Base-by-base conservation (phyloP, 164 flowering plant species). In the Magnolia changhungtana region DNA sequence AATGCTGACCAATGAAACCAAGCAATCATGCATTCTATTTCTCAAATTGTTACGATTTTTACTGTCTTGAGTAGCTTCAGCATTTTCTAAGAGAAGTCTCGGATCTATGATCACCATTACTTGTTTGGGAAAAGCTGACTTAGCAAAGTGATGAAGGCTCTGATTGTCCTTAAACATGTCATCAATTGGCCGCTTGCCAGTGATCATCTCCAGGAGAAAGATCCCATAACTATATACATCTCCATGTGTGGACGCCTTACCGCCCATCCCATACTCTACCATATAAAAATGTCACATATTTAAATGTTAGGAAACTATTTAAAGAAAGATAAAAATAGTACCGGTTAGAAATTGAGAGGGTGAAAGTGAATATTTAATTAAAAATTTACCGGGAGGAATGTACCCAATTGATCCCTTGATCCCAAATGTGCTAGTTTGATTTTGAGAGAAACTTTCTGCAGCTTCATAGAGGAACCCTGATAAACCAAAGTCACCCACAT, bases 321-420 rank as follows among this genome's bases (percentile, higher is more conserved):
- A n/a, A 65, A 65, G 68, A n/a, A 63, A n/a, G 8, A 18, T 6
- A 63, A 18, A 3, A 37, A 37, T 37, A 37, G 7, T 37, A 23
- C 24, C 24, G 45, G 45, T 37, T 37, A 37, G 45, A 37, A 0
- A 37, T 37, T n/a, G 20, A 21, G 20, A 8, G 2, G 20, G 20
- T 0, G 20, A n/a, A 63, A 63, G 20, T 14, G 20, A 63, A 63
- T 18, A 6, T 63, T 63, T 8, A 14, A 21, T 65, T 8, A 65
- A 65, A 65, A 7, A 2, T 14, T 65, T 83, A 83, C 89, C 89
- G 83, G 89, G 85, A 61, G 87, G 73, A 24, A 74, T 55, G 69
- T 85, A 87, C 0, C 87, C 87, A 71, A 82, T 72, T 0, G 86
- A 72, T 0, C 89, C 86, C 77, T 75, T 80, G 14, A 87, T 19